Conservation (phyloP, 768 basidiomycete genomes). For the Hypholoma sublateritium region DNA sequence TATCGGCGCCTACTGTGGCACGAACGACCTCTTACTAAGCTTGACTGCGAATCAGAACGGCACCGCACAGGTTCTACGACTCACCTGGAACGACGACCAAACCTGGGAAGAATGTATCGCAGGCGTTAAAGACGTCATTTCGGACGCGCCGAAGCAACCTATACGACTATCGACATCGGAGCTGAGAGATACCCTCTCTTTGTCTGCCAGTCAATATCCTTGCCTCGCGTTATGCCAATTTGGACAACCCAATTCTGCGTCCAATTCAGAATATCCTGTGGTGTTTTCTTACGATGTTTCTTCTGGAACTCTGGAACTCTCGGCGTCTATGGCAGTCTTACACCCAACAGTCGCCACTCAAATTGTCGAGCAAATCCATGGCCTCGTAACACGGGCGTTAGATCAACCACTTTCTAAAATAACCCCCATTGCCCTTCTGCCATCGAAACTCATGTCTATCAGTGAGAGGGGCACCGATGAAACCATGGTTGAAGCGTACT, state of each 20-base stretch:
- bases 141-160: not conserved
- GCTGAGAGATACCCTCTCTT: slow-evolving; percentile 20
- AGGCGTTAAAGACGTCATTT: slow-evolving; percentile 1
- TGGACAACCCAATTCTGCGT: slow-evolving; percentile 6
- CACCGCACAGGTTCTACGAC: slow-evolving; percentile 16
- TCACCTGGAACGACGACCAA: slow-evolving; percentile 23
- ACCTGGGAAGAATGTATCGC: slow-evolving; percentile 18
- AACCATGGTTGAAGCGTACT: slow-evolving; percentile 20
- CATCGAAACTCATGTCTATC: slow-evolving; percentile 24
- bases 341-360: slow-evolving; percentile 27
- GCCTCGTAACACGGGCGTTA: slow-evolving; percentile 17
- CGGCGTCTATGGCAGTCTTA: slow-evolving; percentile 13
- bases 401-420: slow-evolving; percentile 12
- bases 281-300: slow-evolving; percentile 16
- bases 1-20: slow-evolving; percentile 29
- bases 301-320: slow-evolving; percentile 12
- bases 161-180: slow-evolving; percentile 4
- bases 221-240: slow-evolving; percentile 25
- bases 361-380: slow-evolving; percentile 24
- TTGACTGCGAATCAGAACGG: slow-evolving; percentile 10
- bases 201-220: slow-evolving; percentile 24
- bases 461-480: slow-evolving; percentile 23
- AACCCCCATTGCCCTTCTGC: slow-evolving; percentile 11
- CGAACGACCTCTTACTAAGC: slow-evolving; percentile 29
- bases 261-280: slow-evolving; percentile 17